Percentiles rank a stretch among this genome's conserved stretches.
phyloP scores from a whole-genome alignment of 139 green algal species.

The Diplosphaera chodatii region DNA sequence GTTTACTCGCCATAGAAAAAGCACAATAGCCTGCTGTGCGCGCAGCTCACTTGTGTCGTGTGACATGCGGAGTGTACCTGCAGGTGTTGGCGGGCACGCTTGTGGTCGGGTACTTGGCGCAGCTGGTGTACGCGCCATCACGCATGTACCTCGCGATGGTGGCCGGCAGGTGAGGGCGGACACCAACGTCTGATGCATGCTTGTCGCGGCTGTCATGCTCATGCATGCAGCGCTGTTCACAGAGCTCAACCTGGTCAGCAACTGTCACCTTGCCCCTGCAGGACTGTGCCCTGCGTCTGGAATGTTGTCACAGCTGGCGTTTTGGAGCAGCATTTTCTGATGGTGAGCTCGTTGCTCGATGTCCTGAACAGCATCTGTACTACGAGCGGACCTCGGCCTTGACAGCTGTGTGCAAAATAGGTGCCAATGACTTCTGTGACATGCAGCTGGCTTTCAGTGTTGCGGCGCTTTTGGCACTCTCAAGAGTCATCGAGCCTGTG shows the following conservation, averaged over 20 bases:
- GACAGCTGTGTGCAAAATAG: not conserved
- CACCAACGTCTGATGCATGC: too few species aligned
- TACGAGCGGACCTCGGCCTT: too few species aligned
- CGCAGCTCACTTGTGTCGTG: too few species aligned
- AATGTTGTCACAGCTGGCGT: conserved; percentile 33
- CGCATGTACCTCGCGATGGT: conserved; percentile 21
- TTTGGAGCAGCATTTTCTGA: conserved; percentile 20
- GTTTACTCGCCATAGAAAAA: too few species aligned
- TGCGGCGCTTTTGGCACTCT: conserved; percentile 57
- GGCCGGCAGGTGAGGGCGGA: conserved; percentile 6
- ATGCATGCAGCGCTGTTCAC: too few species aligned
- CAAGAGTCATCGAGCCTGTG: conserved; percentile 72
- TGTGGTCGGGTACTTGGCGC: conserved; percentile 2
- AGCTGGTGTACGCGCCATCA: conserved; percentile 5
- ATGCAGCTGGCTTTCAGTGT: conserved; percentile 58
- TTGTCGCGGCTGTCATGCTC: too few species aligned
- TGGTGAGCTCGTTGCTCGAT: conserved; percentile 5
- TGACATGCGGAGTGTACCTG: not conserved
- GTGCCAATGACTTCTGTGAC: not conserved
- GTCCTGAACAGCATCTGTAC: too few species aligned
- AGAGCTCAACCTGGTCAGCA: too few species aligned
- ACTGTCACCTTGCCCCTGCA: too few species aligned
- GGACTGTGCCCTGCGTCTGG: conserved; percentile 25
- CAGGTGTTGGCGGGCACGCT: conserved; percentile 10
- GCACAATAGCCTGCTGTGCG: too few species aligned